phyloP scores from a whole-genome alignment of 768 basidiomycete genomes.

The Gymnopilus junonius region DNA sequence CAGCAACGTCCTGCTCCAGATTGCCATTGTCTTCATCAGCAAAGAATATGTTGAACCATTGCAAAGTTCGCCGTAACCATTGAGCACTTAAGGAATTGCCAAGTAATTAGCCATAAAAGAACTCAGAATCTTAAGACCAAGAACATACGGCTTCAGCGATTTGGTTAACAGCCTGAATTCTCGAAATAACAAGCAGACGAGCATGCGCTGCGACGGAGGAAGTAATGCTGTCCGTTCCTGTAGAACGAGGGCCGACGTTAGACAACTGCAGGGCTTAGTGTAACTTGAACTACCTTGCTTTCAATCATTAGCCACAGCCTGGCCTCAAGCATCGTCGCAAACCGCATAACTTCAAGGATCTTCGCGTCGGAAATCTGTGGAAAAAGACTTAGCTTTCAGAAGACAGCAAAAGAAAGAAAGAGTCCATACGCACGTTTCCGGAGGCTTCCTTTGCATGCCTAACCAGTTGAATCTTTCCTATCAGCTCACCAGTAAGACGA shows the following conservation, averaged over 20 bases:
- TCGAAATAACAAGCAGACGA: conserved; percentile 64
- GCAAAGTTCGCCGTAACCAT: conserved; percentile 48
- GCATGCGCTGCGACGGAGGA: conserved; percentile 60
- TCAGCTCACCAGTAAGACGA: conserved; percentile 66
- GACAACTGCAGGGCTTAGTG: not conserved
- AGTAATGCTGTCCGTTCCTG: conserved; percentile 59
- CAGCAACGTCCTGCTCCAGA: conserved; percentile 46
- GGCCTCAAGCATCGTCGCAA: conserved; percentile 59
- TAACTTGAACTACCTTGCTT: conserved; percentile 47
- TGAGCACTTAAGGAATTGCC: conserved; percentile 38
- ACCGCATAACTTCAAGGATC: conserved; percentile 41
- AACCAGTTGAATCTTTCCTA: conserved; percentile 50
- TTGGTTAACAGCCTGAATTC: conserved; percentile 67
- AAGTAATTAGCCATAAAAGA: not conserved
- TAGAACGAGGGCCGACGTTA: not conserved
- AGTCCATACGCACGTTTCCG: conserved; percentile 33
- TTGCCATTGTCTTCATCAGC: conserved; percentile 42
- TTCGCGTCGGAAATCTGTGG: conserved; percentile 35
- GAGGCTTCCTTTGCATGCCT: conserved; percentile 44
- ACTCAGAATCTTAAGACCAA: not conserved
- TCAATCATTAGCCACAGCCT: conserved; percentile 60
- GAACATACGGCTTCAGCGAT: conserved; percentile 65
- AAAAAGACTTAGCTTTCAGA: not conserved
- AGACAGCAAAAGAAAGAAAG: not conserved
- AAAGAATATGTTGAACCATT: conserved; percentile 47